A percentile compares a stretch with the other conserved stretches of the same genome.
These are phyloP conservation scores for Pseudonitzschia multistriata DNA, from an alignment of 108 stramenopile genomes.

Conservation along the genomic window DNA sequence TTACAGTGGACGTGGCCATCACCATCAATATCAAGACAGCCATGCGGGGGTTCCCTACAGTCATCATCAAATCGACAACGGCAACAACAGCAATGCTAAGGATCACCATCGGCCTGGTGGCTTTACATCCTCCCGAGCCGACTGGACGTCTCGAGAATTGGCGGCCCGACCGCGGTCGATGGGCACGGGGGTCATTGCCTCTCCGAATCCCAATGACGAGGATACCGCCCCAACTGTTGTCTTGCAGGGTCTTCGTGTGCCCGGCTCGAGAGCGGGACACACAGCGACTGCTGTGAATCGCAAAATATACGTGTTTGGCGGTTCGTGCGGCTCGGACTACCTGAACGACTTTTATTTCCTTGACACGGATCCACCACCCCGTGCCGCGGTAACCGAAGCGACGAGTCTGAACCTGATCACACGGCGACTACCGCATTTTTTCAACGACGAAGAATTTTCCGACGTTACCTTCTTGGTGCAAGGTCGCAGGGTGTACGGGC, in stretches of 20 bases:
- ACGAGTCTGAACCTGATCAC: slow-evolving; percentile 64
- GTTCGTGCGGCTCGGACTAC: slow-evolving; percentile 58
- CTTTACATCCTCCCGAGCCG: slow-evolving; percentile 28
- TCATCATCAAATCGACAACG: not conserved
- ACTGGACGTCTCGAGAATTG: slow-evolving; percentile 65
- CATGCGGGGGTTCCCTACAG: not conserved
- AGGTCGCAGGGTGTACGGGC: slow-evolving; percentile 78
- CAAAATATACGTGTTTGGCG: slow-evolving; percentile 82
- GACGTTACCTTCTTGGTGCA: slow-evolving; percentile 93
- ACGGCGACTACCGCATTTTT: slow-evolving; percentile 70
- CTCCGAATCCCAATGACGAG: slow-evolving; percentile 86
- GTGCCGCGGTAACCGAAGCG: slow-evolving; percentile 59
- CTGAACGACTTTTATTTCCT: slow-evolving; percentile 86
- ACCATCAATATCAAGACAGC: slow-evolving; percentile 17
- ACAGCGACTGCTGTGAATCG: slow-evolving; percentile 89
- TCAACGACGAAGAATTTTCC: slow-evolving; percentile 71
- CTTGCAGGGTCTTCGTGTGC: slow-evolving; percentile 62
- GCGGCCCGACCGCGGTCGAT: slow-evolving; percentile 26
- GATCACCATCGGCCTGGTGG: slow-evolving; percentile 16
- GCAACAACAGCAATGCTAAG: not conserved
- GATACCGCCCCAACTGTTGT: slow-evolving; percentile 71
- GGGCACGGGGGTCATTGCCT: slow-evolving; percentile 23
- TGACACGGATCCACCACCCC: slow-evolving; percentile 86
- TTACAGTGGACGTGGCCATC: slow-evolving; percentile 14
- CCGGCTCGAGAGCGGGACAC: slow-evolving; percentile 89